A percentile compares a stretch with the other conserved stretches of the same genome.
phyloP scores from a whole-genome alignment of 2,329 filamentous ascomycete genomes.

The Xylaria polymorpha region DNA sequence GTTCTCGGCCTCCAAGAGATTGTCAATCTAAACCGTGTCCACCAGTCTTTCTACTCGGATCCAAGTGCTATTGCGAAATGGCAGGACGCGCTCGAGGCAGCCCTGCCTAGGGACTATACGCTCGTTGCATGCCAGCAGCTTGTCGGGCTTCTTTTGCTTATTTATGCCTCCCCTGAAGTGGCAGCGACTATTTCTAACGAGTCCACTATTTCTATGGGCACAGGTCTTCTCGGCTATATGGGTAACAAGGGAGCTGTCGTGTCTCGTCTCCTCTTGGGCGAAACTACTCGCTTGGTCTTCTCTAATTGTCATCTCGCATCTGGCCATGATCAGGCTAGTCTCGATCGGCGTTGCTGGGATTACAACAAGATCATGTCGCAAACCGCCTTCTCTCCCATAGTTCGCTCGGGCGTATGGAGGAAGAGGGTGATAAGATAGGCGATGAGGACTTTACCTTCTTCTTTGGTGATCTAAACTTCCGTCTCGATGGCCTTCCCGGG shows the following conservation, averaged over 20 bases:
- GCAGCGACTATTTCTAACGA: slow-evolving; percentile 81
- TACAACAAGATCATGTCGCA: slow-evolving; percentile 79
- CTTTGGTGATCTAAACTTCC: slow-evolving; percentile 96
- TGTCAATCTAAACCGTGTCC: slow-evolving; percentile 82
- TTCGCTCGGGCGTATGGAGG: slow-evolving; percentile 72
- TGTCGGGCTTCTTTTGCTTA: slow-evolving; percentile 82
- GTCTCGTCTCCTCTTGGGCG: slow-evolving; percentile 84
- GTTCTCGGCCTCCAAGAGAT: slow-evolving; percentile 92
- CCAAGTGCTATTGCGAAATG: slow-evolving; percentile 78
- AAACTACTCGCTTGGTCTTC: slow-evolving; percentile 89
- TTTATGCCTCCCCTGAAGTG: slow-evolving; percentile 85
- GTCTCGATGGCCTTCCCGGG: slow-evolving; percentile 86
- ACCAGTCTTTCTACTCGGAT: slow-evolving; percentile 83
- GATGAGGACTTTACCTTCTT: slow-evolving; percentile 96
- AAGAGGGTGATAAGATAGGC: slow-evolving; percentile 77
- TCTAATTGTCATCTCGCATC: slow-evolving; percentile 93
- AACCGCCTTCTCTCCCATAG: slow-evolving; percentile 81
- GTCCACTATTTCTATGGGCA: slow-evolving; percentile 85
- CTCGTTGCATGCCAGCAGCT: slow-evolving; percentile 85
- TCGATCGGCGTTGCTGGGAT: slow-evolving; percentile 93
- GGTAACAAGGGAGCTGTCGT: slow-evolving; percentile 95
- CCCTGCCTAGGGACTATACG: slow-evolving; percentile 80
- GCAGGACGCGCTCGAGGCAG: slow-evolving; percentile 79
- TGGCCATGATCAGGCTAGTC: slow-evolving; percentile 78
- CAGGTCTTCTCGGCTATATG: slow-evolving; percentile 90